Percentiles rank a stretch among this genome's conserved stretches.
Conservation (phyloP, 208 protist species). For the Blastocrithidia nonstop region DNA sequence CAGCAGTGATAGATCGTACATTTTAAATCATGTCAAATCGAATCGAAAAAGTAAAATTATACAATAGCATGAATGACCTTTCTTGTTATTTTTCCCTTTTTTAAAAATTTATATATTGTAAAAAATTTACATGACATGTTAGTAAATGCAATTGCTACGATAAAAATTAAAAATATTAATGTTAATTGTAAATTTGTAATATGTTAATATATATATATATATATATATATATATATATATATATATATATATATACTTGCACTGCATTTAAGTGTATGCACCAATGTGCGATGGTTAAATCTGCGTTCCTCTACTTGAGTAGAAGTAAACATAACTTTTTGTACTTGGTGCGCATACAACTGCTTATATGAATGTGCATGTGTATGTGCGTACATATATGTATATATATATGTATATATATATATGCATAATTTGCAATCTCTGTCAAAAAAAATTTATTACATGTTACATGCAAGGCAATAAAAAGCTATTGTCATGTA, state of each 20-base stretch:
- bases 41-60: neutral
- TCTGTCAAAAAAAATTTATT: neutral
- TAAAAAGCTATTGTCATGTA: neutral
- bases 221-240: constrained; percentile 1
- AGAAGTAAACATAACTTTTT: neutral
- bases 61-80: too few species aligned
- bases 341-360: neutral
- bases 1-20: neutral
- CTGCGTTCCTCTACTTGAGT: too few species aligned
- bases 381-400: constrained; percentile 1
- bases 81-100: neutral
- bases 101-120: neutral
- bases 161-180: neutral
- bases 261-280: neutral
- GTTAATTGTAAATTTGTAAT: neutral
- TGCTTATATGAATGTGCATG: neutral
- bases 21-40: neutral
- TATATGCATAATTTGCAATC: neutral
- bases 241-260: neutral
- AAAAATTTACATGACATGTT: neutral
- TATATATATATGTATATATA: constrained; percentile 2
- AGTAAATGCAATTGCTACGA: neutral
- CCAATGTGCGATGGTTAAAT: too few species aligned
- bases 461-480: neutral
- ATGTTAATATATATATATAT: neutral